Evolutionary conservation across 371 early-diverging fungal species (phyloP).

Genomic region (Mortierella sp.): DNA sequence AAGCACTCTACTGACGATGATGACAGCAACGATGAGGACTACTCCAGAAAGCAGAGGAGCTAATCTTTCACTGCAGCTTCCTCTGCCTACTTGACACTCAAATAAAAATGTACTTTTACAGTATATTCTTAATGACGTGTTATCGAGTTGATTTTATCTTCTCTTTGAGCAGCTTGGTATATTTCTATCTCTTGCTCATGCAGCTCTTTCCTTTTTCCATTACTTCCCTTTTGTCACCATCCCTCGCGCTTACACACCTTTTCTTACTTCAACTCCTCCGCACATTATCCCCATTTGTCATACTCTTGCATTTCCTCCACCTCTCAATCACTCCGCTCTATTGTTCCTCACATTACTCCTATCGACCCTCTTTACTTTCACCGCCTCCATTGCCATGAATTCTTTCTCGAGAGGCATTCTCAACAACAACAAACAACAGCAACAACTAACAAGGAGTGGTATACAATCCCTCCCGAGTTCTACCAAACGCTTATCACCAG

Average conservation of each 20-base stretch:
- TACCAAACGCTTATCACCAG: no score
- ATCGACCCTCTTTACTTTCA: conserved; percentile 5
- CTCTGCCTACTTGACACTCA: no score
- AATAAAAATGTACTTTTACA: no score
- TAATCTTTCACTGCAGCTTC: conserved; percentile 5
- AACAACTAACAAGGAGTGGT: no score
- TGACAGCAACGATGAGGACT: conserved; percentile 10
- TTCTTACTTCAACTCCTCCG: neutral
- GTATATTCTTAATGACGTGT: neutral
- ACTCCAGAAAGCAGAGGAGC: conserved; percentile 22
- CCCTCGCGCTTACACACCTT: neutral
- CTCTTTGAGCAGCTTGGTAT: neutral
- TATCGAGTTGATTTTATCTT: neutral
- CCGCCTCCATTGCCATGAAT: conserved; percentile 10
- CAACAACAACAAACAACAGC: neutral
- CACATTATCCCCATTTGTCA: neutral
- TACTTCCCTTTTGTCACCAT: neutral
- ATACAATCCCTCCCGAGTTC: no score
- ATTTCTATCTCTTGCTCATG: neutral
- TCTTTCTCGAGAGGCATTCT: conserved; percentile 1
- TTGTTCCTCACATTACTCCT: neutral
- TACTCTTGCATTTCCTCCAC: conserved; percentile 1
- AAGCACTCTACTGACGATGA: conserved; percentile 24
- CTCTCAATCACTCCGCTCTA: conserved; percentile 6
- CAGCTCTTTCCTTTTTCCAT: neutral